Percentiles rank a stretch among this genome's conserved stretches.
Evolutionary conservation across 2,329 filamentous ascomycete genomes (phyloP).

Genomic region (Trichoderma asperellum): DNA sequence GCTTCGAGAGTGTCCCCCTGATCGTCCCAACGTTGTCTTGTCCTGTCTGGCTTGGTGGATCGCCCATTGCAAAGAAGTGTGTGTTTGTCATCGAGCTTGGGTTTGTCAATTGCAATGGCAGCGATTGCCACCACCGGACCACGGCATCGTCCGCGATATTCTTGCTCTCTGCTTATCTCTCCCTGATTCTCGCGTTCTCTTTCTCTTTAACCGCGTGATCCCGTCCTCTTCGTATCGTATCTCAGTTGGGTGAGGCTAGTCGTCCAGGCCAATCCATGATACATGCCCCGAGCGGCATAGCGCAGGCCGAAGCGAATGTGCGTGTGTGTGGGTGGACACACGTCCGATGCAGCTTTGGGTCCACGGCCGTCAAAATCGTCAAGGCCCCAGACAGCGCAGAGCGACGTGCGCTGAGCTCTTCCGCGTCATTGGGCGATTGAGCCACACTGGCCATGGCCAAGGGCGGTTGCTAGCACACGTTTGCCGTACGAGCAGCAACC

Average conservation of each 20-base stretch:
- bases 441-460: constrained; percentile 12
- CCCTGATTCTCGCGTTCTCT: not conserved
- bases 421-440: constrained; percentile 23
- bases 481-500: constrained; percentile 23
- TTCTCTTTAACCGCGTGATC: constrained; percentile 21
- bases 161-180: not conserved
- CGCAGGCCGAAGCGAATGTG: constrained; percentile 12
- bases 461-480: constrained; percentile 11
- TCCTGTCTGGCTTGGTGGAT: constrained; percentile 3
- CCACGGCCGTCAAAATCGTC: constrained; percentile 3
- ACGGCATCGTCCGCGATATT: constrained; percentile 1
- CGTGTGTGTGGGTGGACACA: constrained; percentile 22
- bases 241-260: not conserved
- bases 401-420: constrained; percentile 15
- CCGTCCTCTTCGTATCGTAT: not conserved
- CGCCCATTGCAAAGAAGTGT: not conserved
- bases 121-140: not conserved
- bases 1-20: constrained; percentile 20
- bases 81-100: not conserved
- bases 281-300: constrained; percentile 22
- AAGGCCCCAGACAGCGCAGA: not conserved
- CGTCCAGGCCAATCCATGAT: not conserved
- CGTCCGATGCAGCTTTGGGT: constrained; percentile 18
- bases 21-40: constrained; percentile 7
- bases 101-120: not conserved